These are phyloP conservation scores for Leccinum boreale DNA, from an alignment of 768 basidiomycete genomes.

Conservation along the genomic window DNA sequence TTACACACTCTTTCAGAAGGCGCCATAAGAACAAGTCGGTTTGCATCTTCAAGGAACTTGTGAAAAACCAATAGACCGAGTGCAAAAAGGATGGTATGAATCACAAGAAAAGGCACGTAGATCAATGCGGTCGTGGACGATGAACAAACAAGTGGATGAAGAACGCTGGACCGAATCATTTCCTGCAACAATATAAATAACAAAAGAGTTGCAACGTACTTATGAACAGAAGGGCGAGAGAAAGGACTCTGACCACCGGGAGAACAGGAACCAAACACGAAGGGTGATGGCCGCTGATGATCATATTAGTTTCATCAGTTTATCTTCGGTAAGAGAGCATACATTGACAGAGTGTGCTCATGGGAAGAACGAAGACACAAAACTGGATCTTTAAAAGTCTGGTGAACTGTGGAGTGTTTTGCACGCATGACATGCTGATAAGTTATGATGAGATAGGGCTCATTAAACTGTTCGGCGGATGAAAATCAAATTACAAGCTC, in stretches of 20 bases:
- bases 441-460: background rate
- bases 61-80: conserved; percentile 12
- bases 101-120: conserved; percentile 13
- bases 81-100: conserved; percentile 11
- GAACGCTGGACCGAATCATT: background rate
- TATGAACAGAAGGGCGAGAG: background rate
- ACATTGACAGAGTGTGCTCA: conserved; percentile 8
- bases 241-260: conserved; percentile 1
- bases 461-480: background rate
- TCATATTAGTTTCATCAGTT: background rate
- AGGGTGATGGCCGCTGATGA: conserved; percentile 8
- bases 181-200: background rate
- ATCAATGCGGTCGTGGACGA: background rate
- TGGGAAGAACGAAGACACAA: conserved; percentile 4
- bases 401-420: background rate
- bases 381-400: background rate
- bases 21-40: conserved; percentile 8
- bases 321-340: background rate
- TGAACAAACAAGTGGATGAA: background rate
- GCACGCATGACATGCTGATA: background rate
- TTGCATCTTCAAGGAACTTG: conserved; percentile 6
- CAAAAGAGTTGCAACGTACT: background rate
- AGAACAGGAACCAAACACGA: conserved; percentile 15
- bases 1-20: conserved; percentile 18
- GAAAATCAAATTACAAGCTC: background rate